Base-by-base conservation (phyloP, 2,329 filamentous ascomycete genomes). In the Pseudopithomyces chartarum region DNA sequence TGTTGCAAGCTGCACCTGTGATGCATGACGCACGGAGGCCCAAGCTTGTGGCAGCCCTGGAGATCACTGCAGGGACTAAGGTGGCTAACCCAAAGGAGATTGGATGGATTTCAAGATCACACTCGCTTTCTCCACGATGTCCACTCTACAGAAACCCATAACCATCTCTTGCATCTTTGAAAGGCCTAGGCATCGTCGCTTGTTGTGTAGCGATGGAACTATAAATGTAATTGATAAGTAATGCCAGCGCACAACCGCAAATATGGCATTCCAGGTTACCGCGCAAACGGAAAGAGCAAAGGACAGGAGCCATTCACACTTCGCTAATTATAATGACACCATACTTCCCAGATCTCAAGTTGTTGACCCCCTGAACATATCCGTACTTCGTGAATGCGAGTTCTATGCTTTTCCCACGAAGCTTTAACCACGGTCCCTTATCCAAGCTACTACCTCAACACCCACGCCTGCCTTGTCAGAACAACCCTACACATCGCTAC, bases 1-100 rank as follows among this genome's bases (percentile, higher is more conserved):
- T 29, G 26, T 5, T 29, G 26, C 26, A 8, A 8, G 26, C 26
- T 29, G 44, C 44, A 20, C 34, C 33, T 50, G 47, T 17, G 34
- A 40, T 32, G 47, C 20, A 50, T 29, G 33, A 52, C 48, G 43
- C 23, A 36, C 36, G 26, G 23, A 38, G 45, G 50, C 42, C 39
- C 46, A 45, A 49, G 50, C 50, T 49, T 32, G 23, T 20, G 26
- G n/a, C 26, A 4, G 5, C 26, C 26, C 26, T 29, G 26, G 26
- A 5, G 39, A 57, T 57, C 32, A 17, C 45, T 46, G 50, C 55
- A 57, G 51, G 55, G 50, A 49, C 20, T 11, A 3, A 15, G 20
- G 5, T 22, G 23, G 43, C 49, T 57, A 57, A 51, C 51, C 32
- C 10, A 17, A 19, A 22, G 4, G 17, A 34, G 50, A n/a, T 46